Base-by-base conservation (phyloP, 2,329 filamentous ascomycete species). In the Hypoxylon sp. region DNA sequence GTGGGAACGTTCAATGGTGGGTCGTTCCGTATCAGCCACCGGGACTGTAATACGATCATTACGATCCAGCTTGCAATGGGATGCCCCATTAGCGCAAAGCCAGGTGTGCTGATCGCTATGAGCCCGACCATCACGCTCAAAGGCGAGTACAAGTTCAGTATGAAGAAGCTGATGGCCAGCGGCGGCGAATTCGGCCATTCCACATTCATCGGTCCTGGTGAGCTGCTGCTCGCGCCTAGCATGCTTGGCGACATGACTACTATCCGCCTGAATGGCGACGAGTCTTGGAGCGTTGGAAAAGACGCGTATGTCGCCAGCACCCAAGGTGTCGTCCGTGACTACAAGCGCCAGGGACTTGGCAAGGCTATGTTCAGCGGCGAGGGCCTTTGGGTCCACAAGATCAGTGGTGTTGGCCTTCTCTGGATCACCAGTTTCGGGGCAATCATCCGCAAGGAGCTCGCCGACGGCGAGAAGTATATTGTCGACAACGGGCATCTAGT, bases 1-100 rank as follows among this genome's bases (percentile, higher is more conserved):
- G 88, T 97, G 1, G 96, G 96, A n/a, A 96, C 91, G 0, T 99
- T 98, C 83, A 98, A 98, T 76, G 96, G 96, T 14, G 96, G 96
- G 11, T 95, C 92, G 75, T 99, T 95, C 77, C 87, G 96, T 44
- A 93, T 98, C 75, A 96, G 92, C 74, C 96, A 99, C 76, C 86
- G 96, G 20, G 93, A 97, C 78, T 90, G 88, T 62, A 99, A 98
- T 77, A 93, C 92, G 0, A 90, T 97, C 70, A 79, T 97, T 66
- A 98, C 94, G 0, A 80, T 97, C 20, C 95, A 97, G 78, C 81
- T 98, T 46, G 95, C 95, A 11, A 91, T 96, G 77, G 93, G 93
- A 2, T 97, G 93, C 73, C 95, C 95, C 0, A 78, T 98, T 53
- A 84, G 83, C 20, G 93, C 89, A 2, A 96, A 93, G 76, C 93